These are phyloP conservation scores for Vigna hirtella DNA, from an alignment of 306 rosid genomes.

Conservation along the genomic window DNA sequence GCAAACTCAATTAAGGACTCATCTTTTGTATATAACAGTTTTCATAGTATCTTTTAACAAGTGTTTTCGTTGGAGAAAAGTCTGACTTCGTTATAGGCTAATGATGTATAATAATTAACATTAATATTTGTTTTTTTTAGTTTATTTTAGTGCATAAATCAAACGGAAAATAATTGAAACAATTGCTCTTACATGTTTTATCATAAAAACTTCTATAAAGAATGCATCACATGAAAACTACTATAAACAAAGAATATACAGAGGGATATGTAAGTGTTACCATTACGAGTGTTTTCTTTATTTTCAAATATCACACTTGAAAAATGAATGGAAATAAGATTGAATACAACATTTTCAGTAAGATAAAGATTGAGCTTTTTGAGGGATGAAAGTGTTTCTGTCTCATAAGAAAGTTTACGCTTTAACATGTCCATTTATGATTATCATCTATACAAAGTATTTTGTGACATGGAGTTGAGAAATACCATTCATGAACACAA, in stretches of 20 bases:
- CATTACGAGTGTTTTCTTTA: neutral
- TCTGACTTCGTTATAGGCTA: neutral
- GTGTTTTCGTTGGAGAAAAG: neutral
- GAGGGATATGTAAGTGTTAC: neutral
- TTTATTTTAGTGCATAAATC: neutral
- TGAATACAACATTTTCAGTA: neutral
- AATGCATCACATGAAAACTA: neutral
- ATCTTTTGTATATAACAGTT: neutral
- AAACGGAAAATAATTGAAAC: neutral
- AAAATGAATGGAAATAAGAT: neutral
- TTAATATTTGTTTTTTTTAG: neutral
- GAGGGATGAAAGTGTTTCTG: neutral
- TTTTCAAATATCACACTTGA: neutral
- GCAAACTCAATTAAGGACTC: neutral
- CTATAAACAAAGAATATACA: neutral
- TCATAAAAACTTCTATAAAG: neutral
- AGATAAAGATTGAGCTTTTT: neutral
- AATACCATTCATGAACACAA: too few relatives aligned
- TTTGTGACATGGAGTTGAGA: neutral
- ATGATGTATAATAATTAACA: neutral
- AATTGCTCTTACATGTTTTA: neutral
- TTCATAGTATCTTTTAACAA: neutral
- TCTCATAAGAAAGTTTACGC: neutral
- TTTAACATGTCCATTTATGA: neutral
- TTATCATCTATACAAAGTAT: neutral